Percentiles rank a stretch among this genome's conserved stretches.
Evolutionary conservation across 306 rosid species (phyloP).

Genomic region (Quercus bicolor): DNA sequence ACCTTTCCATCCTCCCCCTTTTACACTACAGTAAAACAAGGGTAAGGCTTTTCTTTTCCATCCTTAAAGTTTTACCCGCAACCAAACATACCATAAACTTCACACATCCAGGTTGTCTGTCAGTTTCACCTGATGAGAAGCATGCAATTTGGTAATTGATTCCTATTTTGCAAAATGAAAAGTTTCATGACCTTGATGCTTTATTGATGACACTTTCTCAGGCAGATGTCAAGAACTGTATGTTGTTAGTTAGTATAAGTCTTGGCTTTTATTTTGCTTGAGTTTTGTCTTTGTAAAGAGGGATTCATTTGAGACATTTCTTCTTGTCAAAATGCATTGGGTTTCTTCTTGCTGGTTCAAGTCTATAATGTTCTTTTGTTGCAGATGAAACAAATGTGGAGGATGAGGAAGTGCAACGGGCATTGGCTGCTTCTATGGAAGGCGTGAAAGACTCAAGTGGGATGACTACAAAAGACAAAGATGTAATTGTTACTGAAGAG

Average conservation of each 20-base stretch:
- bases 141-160: neutral
- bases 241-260: neutral
- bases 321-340: neutral
- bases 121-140: neutral
- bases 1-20: too few relatives aligned
- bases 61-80: too few relatives aligned
- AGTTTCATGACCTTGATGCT: neutral
- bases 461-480: conserved; percentile 29
- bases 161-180: neutral
- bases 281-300: neutral
- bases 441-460: conserved; percentile 46
- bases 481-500: conserved; percentile 28
- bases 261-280: neutral
- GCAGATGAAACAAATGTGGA: conserved; percentile 59
- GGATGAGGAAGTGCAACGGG: conserved; percentile 64
- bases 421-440: conserved; percentile 75
- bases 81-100: neutral
- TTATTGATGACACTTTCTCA: neutral
- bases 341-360: neutral
- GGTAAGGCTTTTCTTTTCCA: too few relatives aligned
- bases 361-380: conserved; percentile 16
- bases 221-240: neutral
- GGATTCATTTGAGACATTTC: neutral
- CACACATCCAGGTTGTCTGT: neutral
- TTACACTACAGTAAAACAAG: too few relatives aligned